These are phyloP conservation scores for Trichoderma gamsii DNA, from an alignment of 495 filamentous ascomycete species.

Conservation along the genomic window DNA sequence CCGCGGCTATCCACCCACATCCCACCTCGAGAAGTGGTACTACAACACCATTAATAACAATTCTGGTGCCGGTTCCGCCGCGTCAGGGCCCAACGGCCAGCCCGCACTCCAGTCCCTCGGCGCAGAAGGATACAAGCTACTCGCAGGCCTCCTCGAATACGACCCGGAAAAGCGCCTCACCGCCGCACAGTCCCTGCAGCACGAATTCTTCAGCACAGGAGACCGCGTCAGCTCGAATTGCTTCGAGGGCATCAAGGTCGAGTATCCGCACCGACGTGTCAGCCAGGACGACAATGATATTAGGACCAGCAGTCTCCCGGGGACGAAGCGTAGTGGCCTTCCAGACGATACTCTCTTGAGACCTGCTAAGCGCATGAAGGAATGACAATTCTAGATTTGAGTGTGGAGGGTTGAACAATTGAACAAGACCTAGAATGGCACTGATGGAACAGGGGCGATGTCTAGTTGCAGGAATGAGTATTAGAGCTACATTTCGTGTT, in stretches of 20 bases:
- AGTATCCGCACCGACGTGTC: constrained; percentile 86
- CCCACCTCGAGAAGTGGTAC: constrained; percentile 52
- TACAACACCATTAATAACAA: constrained; percentile 47
- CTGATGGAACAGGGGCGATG: background rate
- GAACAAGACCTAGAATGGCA: background rate
- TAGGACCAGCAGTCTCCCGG: constrained; percentile 74
- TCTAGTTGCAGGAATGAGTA: background rate
- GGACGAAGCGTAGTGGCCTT: constrained; percentile 83
- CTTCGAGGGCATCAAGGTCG: constrained; percentile 78
- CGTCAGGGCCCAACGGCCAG: constrained; percentile 23
- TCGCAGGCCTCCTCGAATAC: constrained; percentile 79
- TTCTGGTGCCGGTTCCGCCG: background rate
- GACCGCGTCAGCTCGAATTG: constrained; percentile 69
- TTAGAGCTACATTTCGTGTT: background rate
- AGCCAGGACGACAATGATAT: constrained; percentile 95
- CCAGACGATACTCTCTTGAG: constrained; percentile 73
- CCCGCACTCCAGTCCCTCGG: constrained; percentile 50
- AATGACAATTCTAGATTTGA: constrained; percentile 33
- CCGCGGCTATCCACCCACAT: constrained; percentile 22
- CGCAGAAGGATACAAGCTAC: constrained; percentile 69
- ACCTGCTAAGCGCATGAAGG: constrained; percentile 63
- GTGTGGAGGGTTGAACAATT: background rate
- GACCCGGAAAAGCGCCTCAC: constrained; percentile 86
- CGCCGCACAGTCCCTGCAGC: constrained; percentile 75
- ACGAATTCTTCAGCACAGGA: constrained; percentile 72